Base-by-base conservation (phyloP, 768 basidiomycete species). In the Amanita rubescens region DNA sequence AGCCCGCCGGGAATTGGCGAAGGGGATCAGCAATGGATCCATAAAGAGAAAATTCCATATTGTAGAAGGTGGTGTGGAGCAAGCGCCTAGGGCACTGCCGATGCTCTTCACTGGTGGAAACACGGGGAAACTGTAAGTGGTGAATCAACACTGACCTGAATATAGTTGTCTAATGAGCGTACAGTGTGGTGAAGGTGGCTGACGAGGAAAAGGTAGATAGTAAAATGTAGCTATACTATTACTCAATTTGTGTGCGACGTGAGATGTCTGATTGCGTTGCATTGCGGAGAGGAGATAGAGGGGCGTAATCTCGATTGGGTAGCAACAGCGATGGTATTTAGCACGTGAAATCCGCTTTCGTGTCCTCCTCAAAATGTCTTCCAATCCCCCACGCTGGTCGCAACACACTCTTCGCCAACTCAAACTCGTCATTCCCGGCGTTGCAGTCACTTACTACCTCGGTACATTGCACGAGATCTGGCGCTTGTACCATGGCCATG, bases 41-140 rank as follows among this genome's bases (percentile, higher is more conserved):
- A 68, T 94, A 54, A 86, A 90, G 65, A 75, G 85, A 14, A 86
- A 83, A 58, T 90, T 87, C 69, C 90, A 93, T 61, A 69, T 93
- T 35, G 79, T 92, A 0, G 73, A 87, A 48, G 89, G 75, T 20
- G 74, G 89, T 2, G 67, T 91, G 41, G 81, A 88, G 58, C 79
- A 84, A 49, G 87, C 87, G 14, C 86, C 89, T 1, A 70, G 72
- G 17, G 78, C 85, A n/a, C 67, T 92, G 39, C 79, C 76, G 0
- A 65, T 90, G 72, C 69, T 94, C 10, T 94, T 82, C 69, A 77
- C 69, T 11, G 90, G 91, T 24, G 84, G 74, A 2, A 93, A 93
- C 62, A 84, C 77, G 0, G 91, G 90, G 37, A 92, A 94, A 71
- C 63, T 93, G 78, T 78, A 56, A 49, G 77, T 66, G 52, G 14